Base-by-base conservation (phyloP, 768 basidiomycete species). In the Tylopilus plumbeoviolaceoides region DNA sequence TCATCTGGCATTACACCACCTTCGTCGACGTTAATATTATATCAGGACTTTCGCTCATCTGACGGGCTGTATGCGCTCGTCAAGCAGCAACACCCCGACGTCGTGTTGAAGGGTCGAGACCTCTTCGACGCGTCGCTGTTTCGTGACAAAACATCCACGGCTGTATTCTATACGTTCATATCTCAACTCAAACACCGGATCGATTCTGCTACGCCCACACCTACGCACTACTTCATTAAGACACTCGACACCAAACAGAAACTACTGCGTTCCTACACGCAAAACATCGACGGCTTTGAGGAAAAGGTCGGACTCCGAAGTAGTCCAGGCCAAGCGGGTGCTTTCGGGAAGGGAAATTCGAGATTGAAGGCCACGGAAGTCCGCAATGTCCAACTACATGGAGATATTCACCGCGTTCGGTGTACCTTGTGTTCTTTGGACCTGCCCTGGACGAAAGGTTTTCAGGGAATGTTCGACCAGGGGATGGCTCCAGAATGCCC, bases 251-350 rank as follows among this genome's bases (percentile, higher is more conserved):
- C 78, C 15, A 93, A 91, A 69, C 85, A 85, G 46, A 94, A 88
- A 70, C 73, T 99, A 10, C 66, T 95, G 23, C 82, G 97, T 53
- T 89, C 87, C 12, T 99, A 98, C 69, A 98, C 97, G 1, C 97
- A 99, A 72, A 99, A 99, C 67, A 95, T 99, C 42, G 97, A 99
- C 70, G 95, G 93, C 11, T 72, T 99, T 12, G 97, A 99, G 65
- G 87, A 84, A 61, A 76, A 78, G 49, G 82, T 82, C 0, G 95
- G 95, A 1, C 75, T 99, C 7, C 71, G 82, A 35, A 80, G 89
- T 41, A 84, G 78, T 54, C 80, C 85, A 3, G 80, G 79, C 58
- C 75, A 78, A 42, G 78, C 76, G 8, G 74, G 65, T 51, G 68
- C 68, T 1, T 74, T 65, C 20, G 77, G 77, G n/a, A 89, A 86